Evolutionary conservation across 352 stramenopile genomes (phyloP).

Genomic region (Blastocystis sp.): DNA sequence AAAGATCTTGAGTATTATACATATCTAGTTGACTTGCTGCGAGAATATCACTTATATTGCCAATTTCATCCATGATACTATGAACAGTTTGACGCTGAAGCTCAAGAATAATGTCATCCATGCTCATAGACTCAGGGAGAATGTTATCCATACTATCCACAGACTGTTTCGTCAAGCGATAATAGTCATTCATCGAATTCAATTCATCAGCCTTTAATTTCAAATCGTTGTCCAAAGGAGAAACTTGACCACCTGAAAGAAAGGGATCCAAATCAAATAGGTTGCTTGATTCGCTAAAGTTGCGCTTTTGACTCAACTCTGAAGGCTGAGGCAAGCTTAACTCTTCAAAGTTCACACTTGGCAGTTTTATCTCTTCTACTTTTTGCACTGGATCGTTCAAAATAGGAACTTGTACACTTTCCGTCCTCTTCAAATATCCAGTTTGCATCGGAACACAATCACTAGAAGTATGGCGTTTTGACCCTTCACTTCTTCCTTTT

Average conservation of each 20-base stretch:
- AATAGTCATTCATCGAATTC: slow-evolving; percentile 51
- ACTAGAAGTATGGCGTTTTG: background rate
- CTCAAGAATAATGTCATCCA: slow-evolving; percentile 51
- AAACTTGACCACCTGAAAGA: background rate
- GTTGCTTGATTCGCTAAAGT: background rate
- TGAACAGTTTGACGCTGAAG: slow-evolving; percentile 37
- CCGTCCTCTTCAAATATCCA: slow-evolving; percentile 21
- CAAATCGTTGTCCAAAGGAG: slow-evolving; percentile 9
- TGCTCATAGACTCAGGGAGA: background rate
- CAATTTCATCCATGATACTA: slow-evolving; percentile 52
- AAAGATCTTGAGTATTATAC: background rate
- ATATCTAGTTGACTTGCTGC: slow-evolving; percentile 41
- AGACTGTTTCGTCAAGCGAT: slow-evolving; percentile 30
- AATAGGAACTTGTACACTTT: background rate
- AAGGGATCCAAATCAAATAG: background rate
- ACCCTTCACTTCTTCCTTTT: background rate
- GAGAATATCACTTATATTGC: slow-evolving; percentile 53
- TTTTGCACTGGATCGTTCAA: background rate
- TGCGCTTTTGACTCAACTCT: background rate
- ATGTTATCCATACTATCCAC: background rate
- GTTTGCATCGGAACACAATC: background rate
- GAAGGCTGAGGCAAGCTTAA: background rate
- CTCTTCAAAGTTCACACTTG: background rate
- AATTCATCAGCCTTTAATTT: slow-evolving; percentile 25
- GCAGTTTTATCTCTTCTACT: background rate